Evolutionary conservation across 768 basidiomycete genomes (phyloP).

Genomic region (Grammothele lineata): DNA sequence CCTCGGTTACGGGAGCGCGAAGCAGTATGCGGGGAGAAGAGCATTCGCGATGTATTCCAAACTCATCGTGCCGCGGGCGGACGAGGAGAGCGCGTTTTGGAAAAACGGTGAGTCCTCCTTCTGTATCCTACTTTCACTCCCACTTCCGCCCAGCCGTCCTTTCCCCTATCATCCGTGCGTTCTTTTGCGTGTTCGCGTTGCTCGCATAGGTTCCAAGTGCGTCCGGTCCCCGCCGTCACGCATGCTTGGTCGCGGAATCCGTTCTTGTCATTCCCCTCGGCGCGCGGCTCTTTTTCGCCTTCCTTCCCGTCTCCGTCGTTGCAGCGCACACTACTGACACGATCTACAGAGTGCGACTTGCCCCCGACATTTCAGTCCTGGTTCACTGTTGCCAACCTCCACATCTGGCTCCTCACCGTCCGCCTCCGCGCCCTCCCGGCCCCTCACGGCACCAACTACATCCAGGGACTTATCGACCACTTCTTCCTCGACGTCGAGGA

Average conservation of each 20-base stretch:
- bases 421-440: constrained; percentile 80
- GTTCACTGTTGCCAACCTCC: constrained; percentile 91
- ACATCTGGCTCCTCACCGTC: constrained; percentile 87
- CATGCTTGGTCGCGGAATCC: no score
- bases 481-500: constrained; percentile 94
- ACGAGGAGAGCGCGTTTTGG: constrained; percentile 62
- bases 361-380: constrained; percentile 96
- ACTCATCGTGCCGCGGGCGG: constrained; percentile 52
- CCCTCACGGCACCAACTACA: constrained; percentile 60
- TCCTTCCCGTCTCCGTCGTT: no score
- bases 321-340: no score
- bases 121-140: background rate
- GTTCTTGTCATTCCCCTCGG: no score
- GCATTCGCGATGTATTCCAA: constrained; percentile 54
- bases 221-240: no score
- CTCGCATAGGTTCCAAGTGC: background rate
- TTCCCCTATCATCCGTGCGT: background rate
- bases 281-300: no score
- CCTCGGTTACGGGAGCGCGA: constrained; percentile 58
- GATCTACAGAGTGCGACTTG: constrained; percentile 65
- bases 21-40: constrained; percentile 58
- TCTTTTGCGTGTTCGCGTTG: no score
- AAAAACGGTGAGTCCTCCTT: constrained; percentile 46
- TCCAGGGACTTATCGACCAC: constrained; percentile 86
- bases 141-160: no score